Base-by-base conservation (phyloP, 2,329 filamentous ascomycete species). In the Fusarium sambucinum region DNA sequence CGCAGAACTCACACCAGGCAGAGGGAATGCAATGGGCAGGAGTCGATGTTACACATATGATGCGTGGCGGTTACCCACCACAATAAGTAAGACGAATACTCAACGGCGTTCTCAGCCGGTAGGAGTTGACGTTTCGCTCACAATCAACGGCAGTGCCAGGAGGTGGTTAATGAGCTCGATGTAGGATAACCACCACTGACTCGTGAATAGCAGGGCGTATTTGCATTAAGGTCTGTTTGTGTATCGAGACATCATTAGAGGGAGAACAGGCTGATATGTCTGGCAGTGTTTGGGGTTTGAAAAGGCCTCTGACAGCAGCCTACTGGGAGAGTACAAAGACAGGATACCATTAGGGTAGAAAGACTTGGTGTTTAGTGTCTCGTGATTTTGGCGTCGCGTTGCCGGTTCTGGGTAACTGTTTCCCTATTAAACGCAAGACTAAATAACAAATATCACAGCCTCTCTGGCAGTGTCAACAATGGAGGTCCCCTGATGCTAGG, bases 31-130 rank as follows among this genome's bases (percentile, higher is more conserved):
- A 78, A 59, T 85, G 83, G 84, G 79, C 82, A 6, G 80, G 78
- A 16, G 80, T 84, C 19, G 80, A 84, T 63, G 77, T 81, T 25
- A 76, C 79, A 19, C 78, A 80, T 48, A 80, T 84, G 77, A 81
- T 83, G 76, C 73, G 74, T 13, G 76, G 76, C 29, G 73, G 73
- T 11, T 63, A 60, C 11, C 72, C 57, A 5, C 32, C 37, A 19
- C 54, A 58, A 58, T 66, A 40, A 48, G 32, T 25, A 23, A n/a
- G 33, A 37, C 42, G 25, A 42, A 25, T 33, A 13, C 21, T 16
- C 6, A 30, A 33, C 12, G 37, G n/a, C 3, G 19, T 40, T 7
- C 19, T 38, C 13, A 35, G 11, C n/a, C 19, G 19, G 12, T 14
- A 50, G 12, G 32, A 25, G 17, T 35, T 27, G 16, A 25, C 30